Evolutionary conservation across 164 flowering plant genomes (phyloP).

Genomic region (Magnolia sinica): DNA sequence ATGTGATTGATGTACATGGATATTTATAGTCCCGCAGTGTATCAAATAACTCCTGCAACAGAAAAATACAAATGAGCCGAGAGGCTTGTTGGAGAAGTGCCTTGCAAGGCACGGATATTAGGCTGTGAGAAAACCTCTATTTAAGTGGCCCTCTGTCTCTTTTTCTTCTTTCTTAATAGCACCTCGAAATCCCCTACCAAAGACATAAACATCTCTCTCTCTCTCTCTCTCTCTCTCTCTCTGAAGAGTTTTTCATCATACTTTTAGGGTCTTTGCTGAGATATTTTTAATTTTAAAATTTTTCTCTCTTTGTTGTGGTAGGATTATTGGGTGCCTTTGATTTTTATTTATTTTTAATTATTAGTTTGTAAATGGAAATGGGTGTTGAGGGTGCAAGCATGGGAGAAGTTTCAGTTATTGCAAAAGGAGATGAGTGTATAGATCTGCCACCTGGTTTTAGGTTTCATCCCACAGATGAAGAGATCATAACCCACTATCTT

Average conservation of each 20-base stretch:
- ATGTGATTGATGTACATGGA: too few species aligned
- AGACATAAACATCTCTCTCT: not conserved
- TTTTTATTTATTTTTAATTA: not conserved
- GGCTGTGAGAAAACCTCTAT: conserved; percentile 9
- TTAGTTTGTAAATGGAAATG: not conserved
- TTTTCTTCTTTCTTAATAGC: conserved; percentile 22
- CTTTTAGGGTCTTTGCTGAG: not conserved
- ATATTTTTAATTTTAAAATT: too few species aligned
- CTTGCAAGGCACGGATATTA: conserved; percentile 26
- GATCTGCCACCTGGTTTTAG: conserved; percentile 65
- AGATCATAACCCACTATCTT: conserved; percentile 46
- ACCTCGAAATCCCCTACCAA: conserved; percentile 8
- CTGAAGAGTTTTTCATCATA: not conserved
- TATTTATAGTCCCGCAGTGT: too few species aligned
- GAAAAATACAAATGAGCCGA: not conserved
- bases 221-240: not conserved
- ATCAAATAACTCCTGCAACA: too few species aligned
- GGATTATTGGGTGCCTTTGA: too few species aligned
- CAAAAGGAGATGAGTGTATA: conserved; percentile 23
- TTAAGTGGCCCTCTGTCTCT: conserved; percentile 9
- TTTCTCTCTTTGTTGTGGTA: not conserved
- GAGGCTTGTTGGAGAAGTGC: conserved; percentile 28
- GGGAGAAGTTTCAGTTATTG: conserved; percentile 24
- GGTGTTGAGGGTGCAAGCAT: conserved; percentile 3
- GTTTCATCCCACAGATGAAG: conserved; percentile 66